A percentile compares a stretch with the other conserved stretches of the same genome.
Conservation (phyloP, 2,329 filamentous ascomycete genomes). For the Fusarium mexicanum region DNA sequence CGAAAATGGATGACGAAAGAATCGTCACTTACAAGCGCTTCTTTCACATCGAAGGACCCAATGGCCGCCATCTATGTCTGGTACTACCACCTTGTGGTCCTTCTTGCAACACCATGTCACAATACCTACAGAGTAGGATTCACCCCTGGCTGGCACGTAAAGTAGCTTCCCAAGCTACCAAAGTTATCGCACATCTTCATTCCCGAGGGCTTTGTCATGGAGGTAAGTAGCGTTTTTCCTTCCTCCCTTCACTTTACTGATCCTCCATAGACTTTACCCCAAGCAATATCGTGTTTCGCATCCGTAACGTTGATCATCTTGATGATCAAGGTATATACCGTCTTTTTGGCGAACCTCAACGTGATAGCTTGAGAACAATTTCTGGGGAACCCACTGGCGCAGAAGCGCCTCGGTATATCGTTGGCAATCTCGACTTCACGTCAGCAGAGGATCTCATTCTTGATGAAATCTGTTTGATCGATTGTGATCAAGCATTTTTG, state of each 20-base stretch:
- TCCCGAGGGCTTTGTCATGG: background rate
- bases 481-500: background rate
- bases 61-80: slow-evolving; percentile 2
- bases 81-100: background rate
- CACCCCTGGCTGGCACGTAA: background rate
- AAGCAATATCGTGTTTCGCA: background rate
- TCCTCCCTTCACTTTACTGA: background rate
- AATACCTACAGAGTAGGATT: background rate
- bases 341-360: background rate
- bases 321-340: background rate
- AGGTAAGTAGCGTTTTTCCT: background rate
- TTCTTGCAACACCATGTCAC: background rate
- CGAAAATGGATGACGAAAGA: fast-evolving
- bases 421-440: background rate
- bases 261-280: background rate
- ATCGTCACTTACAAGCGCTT: background rate
- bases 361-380: background rate
- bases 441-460: background rate
- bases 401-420: background rate
- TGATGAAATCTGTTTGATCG: background rate
- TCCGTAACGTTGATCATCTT: background rate
- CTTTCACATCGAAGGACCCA: background rate
- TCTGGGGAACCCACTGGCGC: background rate
- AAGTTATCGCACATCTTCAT: background rate
- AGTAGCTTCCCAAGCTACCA: fast-evolving